A percentile compares a stretch with the other conserved stretches of the same genome.
Conservation (phyloP, 768 basidiomycete genomes). For the Hericium coralloides region DNA sequence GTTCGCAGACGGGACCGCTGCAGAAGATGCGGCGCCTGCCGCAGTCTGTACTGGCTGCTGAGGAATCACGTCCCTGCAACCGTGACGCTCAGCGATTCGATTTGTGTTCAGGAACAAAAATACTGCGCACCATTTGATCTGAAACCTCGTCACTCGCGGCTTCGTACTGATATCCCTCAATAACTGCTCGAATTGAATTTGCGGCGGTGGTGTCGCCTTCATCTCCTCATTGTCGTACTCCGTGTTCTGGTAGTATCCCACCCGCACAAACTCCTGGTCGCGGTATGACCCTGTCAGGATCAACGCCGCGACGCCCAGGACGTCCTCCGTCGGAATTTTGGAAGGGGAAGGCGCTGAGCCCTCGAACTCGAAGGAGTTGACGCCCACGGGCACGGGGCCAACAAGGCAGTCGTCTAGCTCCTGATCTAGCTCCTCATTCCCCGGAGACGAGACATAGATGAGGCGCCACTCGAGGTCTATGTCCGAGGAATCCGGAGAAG, state of each 20-base stretch:
- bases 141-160: constrained; percentile 88
- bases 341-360: constrained; percentile 76
- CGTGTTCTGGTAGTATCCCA: constrained; percentile 98
- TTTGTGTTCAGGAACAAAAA: constrained; percentile 1
- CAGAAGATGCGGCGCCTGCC: constrained; percentile 61
- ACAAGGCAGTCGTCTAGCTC: constrained; percentile 97
- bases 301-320: constrained; percentile 92
- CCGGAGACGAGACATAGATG: constrained; percentile 93
- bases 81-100: not conserved
- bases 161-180: constrained; percentile 86
- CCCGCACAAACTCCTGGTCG: constrained; percentile 98
- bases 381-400: constrained; percentile 92
- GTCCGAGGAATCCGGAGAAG: not conserved
- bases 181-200: constrained; percentile 68
- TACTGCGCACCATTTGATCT: constrained; percentile 59
- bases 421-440: constrained; percentile 86
- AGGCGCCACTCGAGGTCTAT: constrained; percentile 96
- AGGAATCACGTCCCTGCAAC: constrained; percentile 27
- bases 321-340: constrained; percentile 82
- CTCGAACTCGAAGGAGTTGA: constrained; percentile 97
- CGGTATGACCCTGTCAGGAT: constrained; percentile 94
- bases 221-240: constrained; percentile 96
- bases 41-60: constrained; percentile 30
- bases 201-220: constrained; percentile 61
- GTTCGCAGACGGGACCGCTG: constrained; percentile 66